Conservation (phyloP, 306 rosid genomes). For the Acmispon strigosus region DNA sequence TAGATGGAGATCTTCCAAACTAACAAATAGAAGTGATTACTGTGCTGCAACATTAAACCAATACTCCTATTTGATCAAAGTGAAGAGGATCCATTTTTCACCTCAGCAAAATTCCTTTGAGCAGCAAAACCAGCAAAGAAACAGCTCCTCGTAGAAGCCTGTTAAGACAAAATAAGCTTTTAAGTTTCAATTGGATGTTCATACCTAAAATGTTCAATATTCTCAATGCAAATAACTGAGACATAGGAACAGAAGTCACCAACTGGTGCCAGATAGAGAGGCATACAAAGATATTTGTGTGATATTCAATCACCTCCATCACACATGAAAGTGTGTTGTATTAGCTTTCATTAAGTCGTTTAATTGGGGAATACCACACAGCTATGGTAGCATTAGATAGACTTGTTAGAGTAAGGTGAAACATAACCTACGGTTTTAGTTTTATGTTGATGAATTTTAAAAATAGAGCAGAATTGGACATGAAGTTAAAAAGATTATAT, state of each 20-base stretch:
- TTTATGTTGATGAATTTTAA: too few relatives aligned
- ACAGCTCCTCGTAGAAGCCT: conserved; percentile 98
- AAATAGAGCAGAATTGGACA: too few relatives aligned
- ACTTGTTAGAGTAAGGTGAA: neutral
- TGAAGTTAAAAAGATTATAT: too few relatives aligned
- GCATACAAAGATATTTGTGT: neutral
- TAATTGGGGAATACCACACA: neutral
- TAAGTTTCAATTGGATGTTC: neutral
- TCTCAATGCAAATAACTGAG: neutral
- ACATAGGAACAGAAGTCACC: neutral
- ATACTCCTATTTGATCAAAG: neutral
- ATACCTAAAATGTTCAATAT: neutral
- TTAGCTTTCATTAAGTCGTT: neutral
- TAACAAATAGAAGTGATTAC: conserved; percentile 3
- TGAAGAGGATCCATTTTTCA: conserved; percentile 25
- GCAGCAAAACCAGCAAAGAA: conserved; percentile 99
- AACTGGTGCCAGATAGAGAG: neutral
- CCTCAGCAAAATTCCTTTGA: conserved; percentile 98
- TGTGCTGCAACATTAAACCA: conserved; percentile 3
- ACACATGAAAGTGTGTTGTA: neutral
- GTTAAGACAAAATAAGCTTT: conserved; percentile 28
- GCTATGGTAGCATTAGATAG: neutral
- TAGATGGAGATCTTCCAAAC: conserved; percentile 8
- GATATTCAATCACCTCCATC: neutral
- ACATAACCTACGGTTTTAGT: neutral